Evolutionary conservation across 371 early-diverging fungal genomes (phyloP).

Genomic region (Basidiobolus heterosporus): DNA sequence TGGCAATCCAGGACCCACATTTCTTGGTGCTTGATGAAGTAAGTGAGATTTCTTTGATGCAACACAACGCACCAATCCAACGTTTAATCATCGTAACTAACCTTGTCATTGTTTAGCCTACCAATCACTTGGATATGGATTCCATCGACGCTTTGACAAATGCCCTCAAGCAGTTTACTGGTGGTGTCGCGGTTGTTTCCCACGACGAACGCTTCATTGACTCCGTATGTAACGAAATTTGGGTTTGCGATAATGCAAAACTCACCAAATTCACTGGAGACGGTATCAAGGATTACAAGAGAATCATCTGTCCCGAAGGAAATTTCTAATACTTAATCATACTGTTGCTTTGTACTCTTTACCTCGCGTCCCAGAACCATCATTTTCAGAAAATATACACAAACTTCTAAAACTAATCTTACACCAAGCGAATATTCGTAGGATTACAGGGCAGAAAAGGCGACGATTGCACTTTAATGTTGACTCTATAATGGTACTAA

Average conservation of each 20-base stretch:
- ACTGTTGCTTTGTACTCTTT: too few species aligned
- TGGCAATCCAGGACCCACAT: constrained; percentile 84
- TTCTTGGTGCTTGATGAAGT: constrained; percentile 92
- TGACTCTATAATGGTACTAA: too few species aligned
- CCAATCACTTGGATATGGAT: constrained; percentile 85
- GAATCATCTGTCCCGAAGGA: constrained; percentile 11
- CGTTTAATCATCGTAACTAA: too few species aligned
- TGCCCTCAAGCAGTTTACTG: constrained; percentile 83
- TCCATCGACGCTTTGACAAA: constrained; percentile 92
- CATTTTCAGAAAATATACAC: too few species aligned
- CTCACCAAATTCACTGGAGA: constrained; percentile 61
- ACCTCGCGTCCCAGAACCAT: too few species aligned
- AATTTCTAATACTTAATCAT: background rate
- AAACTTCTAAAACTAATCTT: too few species aligned
- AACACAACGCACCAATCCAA: too few species aligned
- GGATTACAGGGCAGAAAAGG: too few species aligned
- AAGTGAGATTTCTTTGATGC: constrained; percentile 8
- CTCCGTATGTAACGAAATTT: constrained; percentile 87
- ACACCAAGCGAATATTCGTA: too few species aligned
- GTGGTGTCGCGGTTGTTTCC: constrained; percentile 93
- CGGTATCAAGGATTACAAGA: constrained; percentile 76
- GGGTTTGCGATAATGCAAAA: constrained; percentile 80
- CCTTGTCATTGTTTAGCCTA: constrained; percentile 33
- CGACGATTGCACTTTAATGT: too few species aligned
- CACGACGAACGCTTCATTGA: constrained; percentile 97